These are phyloP conservation scores for Phytophthora pini DNA, from an alignment of 352 stramenopile species.

Conservation along the genomic window DNA sequence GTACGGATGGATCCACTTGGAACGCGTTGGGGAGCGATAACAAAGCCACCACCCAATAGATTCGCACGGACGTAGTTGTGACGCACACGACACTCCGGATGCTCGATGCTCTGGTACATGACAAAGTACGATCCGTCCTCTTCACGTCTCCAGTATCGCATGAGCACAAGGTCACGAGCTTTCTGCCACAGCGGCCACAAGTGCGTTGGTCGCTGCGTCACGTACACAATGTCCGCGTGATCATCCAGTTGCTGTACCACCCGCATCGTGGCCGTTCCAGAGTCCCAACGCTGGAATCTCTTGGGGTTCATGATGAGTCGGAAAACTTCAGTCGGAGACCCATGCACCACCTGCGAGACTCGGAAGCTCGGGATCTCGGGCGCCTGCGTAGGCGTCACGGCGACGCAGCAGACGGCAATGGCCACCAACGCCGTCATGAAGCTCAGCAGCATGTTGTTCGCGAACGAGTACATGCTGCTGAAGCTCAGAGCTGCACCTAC, in stretches of 20 bases:
- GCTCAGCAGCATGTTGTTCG: slow-evolving; percentile 83
- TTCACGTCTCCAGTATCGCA: slow-evolving; percentile 90
- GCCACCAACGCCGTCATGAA: slow-evolving; percentile 72
- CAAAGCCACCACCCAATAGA: slow-evolving; percentile 80
- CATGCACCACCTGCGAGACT: slow-evolving; percentile 86
- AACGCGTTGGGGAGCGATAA: slow-evolving; percentile 87
- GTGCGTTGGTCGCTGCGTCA: slow-evolving; percentile 85
- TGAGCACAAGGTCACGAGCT: slow-evolving; percentile 83
- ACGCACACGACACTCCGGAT: slow-evolving; percentile 85
- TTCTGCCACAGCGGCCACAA: slow-evolving; percentile 90
- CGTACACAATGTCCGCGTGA: slow-evolving; percentile 90
- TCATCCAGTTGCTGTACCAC: slow-evolving; percentile 89
- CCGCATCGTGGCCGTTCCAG: slow-evolving; percentile 78
- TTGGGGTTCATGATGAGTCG: slow-evolving; percentile 87
- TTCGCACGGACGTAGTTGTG: slow-evolving; percentile 89
- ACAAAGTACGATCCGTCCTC: slow-evolving; percentile 91
- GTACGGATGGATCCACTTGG: slow-evolving; percentile 80
- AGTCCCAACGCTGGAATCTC: slow-evolving; percentile 85
- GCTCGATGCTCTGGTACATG: slow-evolving; percentile 91
- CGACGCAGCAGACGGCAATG: slow-evolving; percentile 71
- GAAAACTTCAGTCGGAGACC: slow-evolving; percentile 86
- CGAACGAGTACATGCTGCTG: slow-evolving; percentile 89
- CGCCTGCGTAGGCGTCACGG: slow-evolving; percentile 68
- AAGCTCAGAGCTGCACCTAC: slow-evolving; percentile 79
- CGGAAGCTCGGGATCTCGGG: slow-evolving; percentile 88